Percentiles rank a stretch among this genome's conserved stretches.
These are phyloP conservation scores for Hanseniaspora jakobsenii DNA, from an alignment of 805 yeast species.

Conservation along the genomic window DNA sequence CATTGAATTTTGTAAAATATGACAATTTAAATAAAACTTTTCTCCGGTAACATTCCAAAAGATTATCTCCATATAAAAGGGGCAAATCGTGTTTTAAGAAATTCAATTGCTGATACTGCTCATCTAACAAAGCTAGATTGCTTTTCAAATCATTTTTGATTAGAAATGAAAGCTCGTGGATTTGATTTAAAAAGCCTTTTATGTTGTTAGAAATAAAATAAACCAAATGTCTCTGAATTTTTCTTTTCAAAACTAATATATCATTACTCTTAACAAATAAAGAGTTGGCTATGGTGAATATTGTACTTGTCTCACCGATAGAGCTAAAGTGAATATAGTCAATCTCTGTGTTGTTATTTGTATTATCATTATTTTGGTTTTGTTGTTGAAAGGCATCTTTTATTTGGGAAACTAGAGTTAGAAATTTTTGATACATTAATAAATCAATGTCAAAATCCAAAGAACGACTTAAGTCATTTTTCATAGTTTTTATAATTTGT, in stretches of 20 bases:
- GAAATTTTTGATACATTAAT: constrained; percentile 10
- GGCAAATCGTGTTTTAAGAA: constrained; percentile 46
- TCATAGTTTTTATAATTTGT: background rate
- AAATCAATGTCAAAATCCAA: constrained; percentile 12
- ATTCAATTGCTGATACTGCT: constrained; percentile 17
- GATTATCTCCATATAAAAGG: constrained; percentile 53
- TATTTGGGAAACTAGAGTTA: background rate
- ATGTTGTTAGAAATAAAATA: constrained; percentile 18
- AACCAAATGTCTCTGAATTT: constrained; percentile 18
- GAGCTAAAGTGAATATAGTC: no score
- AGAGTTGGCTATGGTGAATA: constrained; percentile 11
- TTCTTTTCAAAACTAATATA: constrained; percentile 18
- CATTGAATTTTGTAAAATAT: constrained; percentile 19
- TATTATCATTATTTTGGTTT: no score
- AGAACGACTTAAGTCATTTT: background rate
- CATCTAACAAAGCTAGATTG: background rate
- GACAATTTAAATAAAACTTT: constrained; percentile 37
- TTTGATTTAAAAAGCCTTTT: constrained; percentile 28
- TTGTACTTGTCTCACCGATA: constrained; percentile 3
- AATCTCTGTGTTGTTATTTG: no score
- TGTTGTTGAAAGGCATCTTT: no score
- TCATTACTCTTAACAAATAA: constrained; percentile 9
- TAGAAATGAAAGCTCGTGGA: constrained; percentile 19
- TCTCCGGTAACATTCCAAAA: constrained; percentile 51
- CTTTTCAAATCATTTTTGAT: constrained; percentile 1